Evolutionary conservation across 2,329 filamentous ascomycete genomes (phyloP).

Genomic region (Verticillium dahliae): DNA sequence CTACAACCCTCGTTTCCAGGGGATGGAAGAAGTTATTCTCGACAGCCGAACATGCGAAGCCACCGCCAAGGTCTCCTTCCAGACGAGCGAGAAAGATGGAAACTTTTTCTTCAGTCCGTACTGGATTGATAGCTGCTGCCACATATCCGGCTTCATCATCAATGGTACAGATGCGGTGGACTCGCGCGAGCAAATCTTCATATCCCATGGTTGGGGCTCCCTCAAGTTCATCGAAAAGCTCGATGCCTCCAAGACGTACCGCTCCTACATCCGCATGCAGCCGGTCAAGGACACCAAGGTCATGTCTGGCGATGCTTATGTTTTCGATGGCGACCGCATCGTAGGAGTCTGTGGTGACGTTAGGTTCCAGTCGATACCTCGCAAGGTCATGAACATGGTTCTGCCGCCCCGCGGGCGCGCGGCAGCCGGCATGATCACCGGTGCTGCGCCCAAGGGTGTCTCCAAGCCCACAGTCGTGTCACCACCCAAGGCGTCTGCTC

Average conservation of each 20-base stretch:
- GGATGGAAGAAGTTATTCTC: constrained; percentile 53
- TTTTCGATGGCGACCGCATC: constrained; percentile 45
- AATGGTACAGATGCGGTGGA: constrained; percentile 51
- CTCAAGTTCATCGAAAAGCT: constrained; percentile 43
- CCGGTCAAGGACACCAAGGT: constrained; percentile 43
- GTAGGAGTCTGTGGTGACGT: constrained; percentile 47
- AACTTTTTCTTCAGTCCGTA: constrained; percentile 49
- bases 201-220: constrained; percentile 54
- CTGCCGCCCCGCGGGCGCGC: constrained; percentile 52
- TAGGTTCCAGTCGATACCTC: constrained; percentile 62
- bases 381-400: constrained; percentile 59
- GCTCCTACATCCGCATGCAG: constrained; percentile 53
- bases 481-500: constrained; percentile 22
- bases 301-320: constrained; percentile 46
- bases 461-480: constrained; percentile 7
- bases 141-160: constrained; percentile 55
- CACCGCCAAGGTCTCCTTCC: constrained; percentile 35
- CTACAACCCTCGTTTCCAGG: constrained; percentile 46
- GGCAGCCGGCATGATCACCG: not conserved
- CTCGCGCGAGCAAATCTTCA: constrained; percentile 47
- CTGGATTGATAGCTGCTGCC: constrained; percentile 53
- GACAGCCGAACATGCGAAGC: constrained; percentile 37
- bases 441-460: not conserved
- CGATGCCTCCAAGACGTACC: constrained; percentile 39
- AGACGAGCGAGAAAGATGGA: constrained; percentile 40